A percentile compares a stretch with the other conserved stretches of the same genome.
phyloP scores from a whole-genome alignment of 2,329 filamentous ascomycete species.

The Paradendryphiella salina region DNA sequence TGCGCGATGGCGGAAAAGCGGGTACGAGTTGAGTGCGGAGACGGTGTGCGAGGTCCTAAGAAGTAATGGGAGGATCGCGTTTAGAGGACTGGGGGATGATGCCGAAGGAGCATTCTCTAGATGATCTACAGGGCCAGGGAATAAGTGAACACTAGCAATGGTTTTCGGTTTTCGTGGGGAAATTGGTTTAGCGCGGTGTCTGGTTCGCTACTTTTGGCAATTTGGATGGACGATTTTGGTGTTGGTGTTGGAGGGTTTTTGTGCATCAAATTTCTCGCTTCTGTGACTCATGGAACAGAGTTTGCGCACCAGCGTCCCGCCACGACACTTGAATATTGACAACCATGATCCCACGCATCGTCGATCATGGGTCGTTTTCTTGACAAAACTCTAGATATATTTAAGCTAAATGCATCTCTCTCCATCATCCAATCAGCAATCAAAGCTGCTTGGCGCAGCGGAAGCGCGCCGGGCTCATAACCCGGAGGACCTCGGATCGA shows the following conservation, averaged over 20 bases:
- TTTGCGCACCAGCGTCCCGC: too few relatives aligned
- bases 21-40: constrained; percentile 41
- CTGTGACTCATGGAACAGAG: too few relatives aligned
- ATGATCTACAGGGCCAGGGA: constrained; percentile 1
- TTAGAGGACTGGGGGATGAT: constrained; percentile 43
- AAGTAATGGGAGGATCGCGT: constrained; percentile 42
- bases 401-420: background rate
- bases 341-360: too few relatives aligned
- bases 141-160: background rate
- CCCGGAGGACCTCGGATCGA: constrained; percentile 40
- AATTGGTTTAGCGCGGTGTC: too few relatives aligned
- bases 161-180: background rate
- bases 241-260: background rate
- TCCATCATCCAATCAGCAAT: constrained; percentile 15
- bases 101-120: constrained; percentile 38
- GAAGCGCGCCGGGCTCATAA: constrained; percentile 47
- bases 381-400: background rate
- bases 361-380: too few relatives aligned
- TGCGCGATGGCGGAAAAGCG: constrained; percentile 41
- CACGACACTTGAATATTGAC: too few relatives aligned
- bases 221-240: background rate
- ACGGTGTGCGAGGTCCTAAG: constrained; percentile 43
- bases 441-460: constrained; percentile 42
- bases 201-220: too few relatives aligned
- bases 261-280: too few relatives aligned